Evolutionary conservation across 1,284 basidiomycete species (phyloP).

Genomic region (Ustilago trichophora): DNA sequence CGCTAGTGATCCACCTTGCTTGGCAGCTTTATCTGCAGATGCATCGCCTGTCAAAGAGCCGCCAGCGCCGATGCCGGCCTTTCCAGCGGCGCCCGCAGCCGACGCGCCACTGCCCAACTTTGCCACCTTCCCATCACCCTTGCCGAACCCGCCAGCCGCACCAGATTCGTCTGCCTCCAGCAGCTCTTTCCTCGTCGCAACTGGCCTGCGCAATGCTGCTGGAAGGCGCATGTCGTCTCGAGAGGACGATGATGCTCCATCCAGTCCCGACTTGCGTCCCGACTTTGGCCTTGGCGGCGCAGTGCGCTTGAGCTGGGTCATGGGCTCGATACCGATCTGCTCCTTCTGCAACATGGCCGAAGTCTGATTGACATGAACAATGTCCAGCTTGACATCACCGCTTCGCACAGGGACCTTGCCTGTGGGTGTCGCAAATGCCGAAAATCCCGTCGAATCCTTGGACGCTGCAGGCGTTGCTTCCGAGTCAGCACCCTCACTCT

Average conservation of each 20-base stretch:
- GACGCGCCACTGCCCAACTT: too few relatives aligned
- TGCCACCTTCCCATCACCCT: too few relatives aligned
- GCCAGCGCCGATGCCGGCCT: too few relatives aligned
- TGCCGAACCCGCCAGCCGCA: too few relatives aligned
- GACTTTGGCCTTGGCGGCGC: slow-evolving; percentile 25
- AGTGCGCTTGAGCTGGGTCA: slow-evolving; percentile 36
- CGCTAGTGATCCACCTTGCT: background rate
- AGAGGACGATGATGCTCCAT: background rate
- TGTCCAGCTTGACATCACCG: slow-evolving; percentile 39
- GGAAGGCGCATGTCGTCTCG: slow-evolving; percentile 27
- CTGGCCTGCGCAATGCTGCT: slow-evolving; percentile 21
- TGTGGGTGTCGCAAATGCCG: slow-evolving; percentile 24
- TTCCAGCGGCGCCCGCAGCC: too few relatives aligned
- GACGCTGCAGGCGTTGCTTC: background rate
- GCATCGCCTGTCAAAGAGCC: background rate
- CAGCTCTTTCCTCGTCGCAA: slow-evolving; percentile 20
- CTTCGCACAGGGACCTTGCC: slow-evolving; percentile 41
- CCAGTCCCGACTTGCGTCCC: slow-evolving; percentile 24
- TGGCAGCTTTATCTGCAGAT: slow-evolving; percentile 5
- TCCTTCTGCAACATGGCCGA: slow-evolving; percentile 61
- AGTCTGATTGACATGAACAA: slow-evolving; percentile 59
- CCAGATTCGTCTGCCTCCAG: too few relatives aligned
- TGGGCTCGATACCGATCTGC: slow-evolving; percentile 38
- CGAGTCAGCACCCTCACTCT: slow-evolving; percentile 7
- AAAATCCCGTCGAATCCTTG: slow-evolving; percentile 9